phyloP scores from a whole-genome alignment of 352 stramenopile species.

The Globisporangium uncinulatum region DNA sequence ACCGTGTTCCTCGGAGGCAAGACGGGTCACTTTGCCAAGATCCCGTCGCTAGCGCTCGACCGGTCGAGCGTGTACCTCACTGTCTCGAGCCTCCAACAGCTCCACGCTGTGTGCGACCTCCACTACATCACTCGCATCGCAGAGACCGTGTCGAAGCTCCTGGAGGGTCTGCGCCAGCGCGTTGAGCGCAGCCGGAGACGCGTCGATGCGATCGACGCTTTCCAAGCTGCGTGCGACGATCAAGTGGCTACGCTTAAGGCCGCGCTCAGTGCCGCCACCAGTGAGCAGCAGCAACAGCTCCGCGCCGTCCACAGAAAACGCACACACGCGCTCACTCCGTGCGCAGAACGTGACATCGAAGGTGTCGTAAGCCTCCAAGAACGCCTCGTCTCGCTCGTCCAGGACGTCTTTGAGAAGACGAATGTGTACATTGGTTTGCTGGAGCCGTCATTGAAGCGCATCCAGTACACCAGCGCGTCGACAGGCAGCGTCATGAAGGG shows the following conservation, averaged over 20 bases:
- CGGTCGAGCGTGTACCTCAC: slow-evolving; percentile 34
- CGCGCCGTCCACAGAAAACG: not conserved
- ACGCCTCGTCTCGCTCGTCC: slow-evolving; percentile 26
- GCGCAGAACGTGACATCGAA: slow-evolving; percentile 45
- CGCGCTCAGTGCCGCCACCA: not conserved
- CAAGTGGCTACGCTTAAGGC: slow-evolving; percentile 4
- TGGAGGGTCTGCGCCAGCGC: slow-evolving; percentile 26
- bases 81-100: slow-evolving; percentile 27
- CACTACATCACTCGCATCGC: slow-evolving; percentile 42
- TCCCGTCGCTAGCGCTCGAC: slow-evolving; percentile 21
- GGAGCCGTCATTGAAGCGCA: slow-evolving; percentile 35
- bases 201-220: slow-evolving; percentile 17
- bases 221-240: slow-evolving; percentile 26
- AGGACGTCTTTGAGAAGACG: slow-evolving; percentile 23
- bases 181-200: slow-evolving; percentile 38
- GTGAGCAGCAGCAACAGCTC: not conserved
- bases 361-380: slow-evolving; percentile 27
- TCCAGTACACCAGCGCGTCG: slow-evolving; percentile 54
- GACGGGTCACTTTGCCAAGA: slow-evolving; percentile 19
- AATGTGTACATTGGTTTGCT: slow-evolving; percentile 62
- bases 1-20: slow-evolving; percentile 29
- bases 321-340: slow-evolving; percentile 13
- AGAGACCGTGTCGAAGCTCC: slow-evolving; percentile 23
- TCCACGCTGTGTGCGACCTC: slow-evolving; percentile 42
- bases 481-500: slow-evolving; percentile 43